These are phyloP conservation scores for Trichoderma atroviride DNA, from an alignment of 2,329 filamentous ascomycete genomes.

Conservation along the genomic window DNA sequence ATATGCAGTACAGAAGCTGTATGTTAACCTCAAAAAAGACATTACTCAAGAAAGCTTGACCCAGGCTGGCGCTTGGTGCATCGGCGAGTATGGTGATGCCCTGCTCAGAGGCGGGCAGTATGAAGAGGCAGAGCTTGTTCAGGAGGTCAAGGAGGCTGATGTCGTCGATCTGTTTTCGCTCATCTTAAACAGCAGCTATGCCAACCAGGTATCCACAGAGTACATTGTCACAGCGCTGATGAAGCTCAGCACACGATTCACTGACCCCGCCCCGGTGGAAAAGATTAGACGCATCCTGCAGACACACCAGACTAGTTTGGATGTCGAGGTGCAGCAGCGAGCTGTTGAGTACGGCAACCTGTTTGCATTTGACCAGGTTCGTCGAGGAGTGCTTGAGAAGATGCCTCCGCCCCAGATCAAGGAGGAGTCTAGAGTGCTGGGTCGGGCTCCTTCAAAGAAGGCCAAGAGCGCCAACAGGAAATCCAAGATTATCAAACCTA, in stretches of 20 bases:
- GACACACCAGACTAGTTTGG: constrained; percentile 79
- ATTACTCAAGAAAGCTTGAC: constrained; percentile 97
- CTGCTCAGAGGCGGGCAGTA: constrained; percentile 88
- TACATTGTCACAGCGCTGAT: constrained; percentile 95
- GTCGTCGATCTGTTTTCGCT: constrained; percentile 89
- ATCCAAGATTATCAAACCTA: constrained; percentile 76
- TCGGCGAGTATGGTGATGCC: constrained; percentile 93
- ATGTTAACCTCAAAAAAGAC: constrained; percentile 86
- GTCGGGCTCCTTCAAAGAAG: constrained; percentile 70
- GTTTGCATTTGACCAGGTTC: constrained; percentile 86
- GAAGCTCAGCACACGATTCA: constrained; percentile 89
- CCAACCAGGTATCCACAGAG: constrained; percentile 86
- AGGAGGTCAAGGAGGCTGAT: constrained; percentile 80
- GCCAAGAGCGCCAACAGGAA: constrained; percentile 72
- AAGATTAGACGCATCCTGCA: constrained; percentile 78
- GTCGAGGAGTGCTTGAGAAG: constrained; percentile 88
- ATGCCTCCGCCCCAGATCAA: constrained; percentile 98
- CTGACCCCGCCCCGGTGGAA: constrained; percentile 82
- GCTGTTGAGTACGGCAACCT: constrained; percentile 94
- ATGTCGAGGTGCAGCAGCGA: constrained; percentile 94
- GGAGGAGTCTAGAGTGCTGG: constrained; percentile 88
- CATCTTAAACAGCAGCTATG: constrained; percentile 93
- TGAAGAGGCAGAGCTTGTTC: constrained; percentile 88
- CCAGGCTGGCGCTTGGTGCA: constrained; percentile 92
- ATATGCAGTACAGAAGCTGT: constrained; percentile 95